A percentile compares a stretch with the other conserved stretches of the same genome.
Evolutionary conservation across 2,329 filamentous ascomycete genomes (phyloP).

Genomic region (Emmonsia crescens): DNA sequence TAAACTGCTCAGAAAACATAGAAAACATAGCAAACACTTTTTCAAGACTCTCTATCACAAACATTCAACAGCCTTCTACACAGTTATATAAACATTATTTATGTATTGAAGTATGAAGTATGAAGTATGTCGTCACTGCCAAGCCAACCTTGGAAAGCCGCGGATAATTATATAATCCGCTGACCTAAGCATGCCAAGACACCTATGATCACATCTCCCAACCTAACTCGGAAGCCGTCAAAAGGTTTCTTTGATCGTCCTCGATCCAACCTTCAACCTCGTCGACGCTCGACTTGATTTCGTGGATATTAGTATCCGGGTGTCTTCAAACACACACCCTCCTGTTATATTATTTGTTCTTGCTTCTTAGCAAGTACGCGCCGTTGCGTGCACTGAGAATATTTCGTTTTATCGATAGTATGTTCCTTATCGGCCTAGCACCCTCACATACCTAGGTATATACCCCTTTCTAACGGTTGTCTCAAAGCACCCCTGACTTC

Average conservation of each 20-base stretch:
- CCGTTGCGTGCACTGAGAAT: not conserved
- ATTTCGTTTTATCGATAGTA: not conserved
- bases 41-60: no score
- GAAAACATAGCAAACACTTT: no score
- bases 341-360: not conserved
- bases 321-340: not conserved
- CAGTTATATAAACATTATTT: no score
- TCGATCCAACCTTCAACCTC: not conserved
- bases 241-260: not conserved
- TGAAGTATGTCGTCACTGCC: no score
- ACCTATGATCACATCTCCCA: not conserved
- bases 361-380: not conserved
- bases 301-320: not conserved
- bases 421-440: no score
- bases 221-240: not conserved
- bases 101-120: no score
- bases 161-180: not conserved
- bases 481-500: not conserved
- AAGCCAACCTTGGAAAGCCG: no score
- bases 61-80: no score
- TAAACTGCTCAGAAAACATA: no score
- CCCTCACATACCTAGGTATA: no score
- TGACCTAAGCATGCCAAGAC: not conserved
- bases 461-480: not conserved
- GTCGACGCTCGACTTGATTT: not conserved